These are phyloP conservation scores for Rutidosis leptorrhynchoides DNA, from an alignment of 129 eudicot species.

Conservation along the genomic window DNA sequence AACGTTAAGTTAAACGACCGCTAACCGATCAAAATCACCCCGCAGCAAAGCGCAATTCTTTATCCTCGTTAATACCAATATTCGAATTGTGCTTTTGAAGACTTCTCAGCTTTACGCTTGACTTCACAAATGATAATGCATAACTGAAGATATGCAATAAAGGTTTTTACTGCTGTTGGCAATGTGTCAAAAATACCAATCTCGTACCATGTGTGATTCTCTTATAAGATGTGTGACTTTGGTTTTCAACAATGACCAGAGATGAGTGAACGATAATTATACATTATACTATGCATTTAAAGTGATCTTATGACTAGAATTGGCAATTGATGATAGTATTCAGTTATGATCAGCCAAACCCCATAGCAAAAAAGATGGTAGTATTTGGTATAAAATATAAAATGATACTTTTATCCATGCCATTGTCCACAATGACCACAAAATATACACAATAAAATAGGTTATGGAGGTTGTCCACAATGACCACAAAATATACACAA, in stretches of 20 bases:
- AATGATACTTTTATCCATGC: too few relatives aligned
- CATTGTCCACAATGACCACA: too few relatives aligned
- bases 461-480: not conserved
- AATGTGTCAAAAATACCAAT: not conserved
- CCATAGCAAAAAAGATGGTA: too few relatives aligned
- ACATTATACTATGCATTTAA: not conserved
- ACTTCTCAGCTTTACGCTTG: not conserved
- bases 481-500: not conserved
- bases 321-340: too few relatives aligned
- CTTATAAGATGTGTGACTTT: not conserved
- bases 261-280: not conserved
- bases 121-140: not conserved
- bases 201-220: not conserved
- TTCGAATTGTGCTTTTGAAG: not conserved
- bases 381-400: too few relatives aligned
- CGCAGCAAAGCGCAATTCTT: too few relatives aligned
- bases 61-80: not conserved
- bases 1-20: too few relatives aligned
- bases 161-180: not conserved
- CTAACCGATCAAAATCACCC: too few relatives aligned
- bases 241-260: not conserved
- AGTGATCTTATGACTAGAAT: not conserved
- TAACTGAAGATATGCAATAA: not conserved
- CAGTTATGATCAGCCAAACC: too few relatives aligned
- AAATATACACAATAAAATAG: too few relatives aligned